phyloP scores from a whole-genome alignment of 441 rosid species.

The Geranium incanum region DNA sequence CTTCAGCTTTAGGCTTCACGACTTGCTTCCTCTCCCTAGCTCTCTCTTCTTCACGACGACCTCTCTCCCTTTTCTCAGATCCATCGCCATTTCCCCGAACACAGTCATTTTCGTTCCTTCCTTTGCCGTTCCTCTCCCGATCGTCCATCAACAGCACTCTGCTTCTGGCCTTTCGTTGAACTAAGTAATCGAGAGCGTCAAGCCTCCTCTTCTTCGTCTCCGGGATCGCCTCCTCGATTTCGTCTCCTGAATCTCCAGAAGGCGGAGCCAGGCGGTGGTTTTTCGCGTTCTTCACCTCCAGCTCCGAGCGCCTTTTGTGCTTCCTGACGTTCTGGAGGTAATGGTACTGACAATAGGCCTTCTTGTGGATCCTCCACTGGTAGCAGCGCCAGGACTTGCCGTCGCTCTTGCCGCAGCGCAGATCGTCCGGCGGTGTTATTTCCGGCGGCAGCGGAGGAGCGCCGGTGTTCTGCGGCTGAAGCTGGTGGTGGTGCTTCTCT shows the following conservation, averaged over 20 bases:
- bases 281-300: neutral
- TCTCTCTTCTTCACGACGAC: constrained; percentile 2
- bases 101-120: neutral
- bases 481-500: neutral
- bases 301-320: neutral
- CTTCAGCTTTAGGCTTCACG: neutral
- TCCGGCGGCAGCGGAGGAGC: neutral
- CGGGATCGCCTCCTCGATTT: neutral
- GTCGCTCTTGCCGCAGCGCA: neutral
- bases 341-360: neutral
- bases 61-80: constrained; percentile 2
- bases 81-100: neutral
- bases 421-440: neutral
- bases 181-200: neutral
- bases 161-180: neutral
- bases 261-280: neutral
- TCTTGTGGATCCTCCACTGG: constrained; percentile 8
- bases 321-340: neutral
- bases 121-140: neutral
- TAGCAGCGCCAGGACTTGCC: constrained; percentile 7
- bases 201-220: neutral
- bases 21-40: neutral
- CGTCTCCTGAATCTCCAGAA: neutral
- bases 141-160: neutral
- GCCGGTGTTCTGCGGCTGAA: neutral